Percentiles rank a stretch among this genome's conserved stretches.
These are phyloP conservation scores for Pezicula rhizophila DNA, from an alignment of 2,329 filamentous ascomycete genomes.

Conservation along the genomic window DNA sequence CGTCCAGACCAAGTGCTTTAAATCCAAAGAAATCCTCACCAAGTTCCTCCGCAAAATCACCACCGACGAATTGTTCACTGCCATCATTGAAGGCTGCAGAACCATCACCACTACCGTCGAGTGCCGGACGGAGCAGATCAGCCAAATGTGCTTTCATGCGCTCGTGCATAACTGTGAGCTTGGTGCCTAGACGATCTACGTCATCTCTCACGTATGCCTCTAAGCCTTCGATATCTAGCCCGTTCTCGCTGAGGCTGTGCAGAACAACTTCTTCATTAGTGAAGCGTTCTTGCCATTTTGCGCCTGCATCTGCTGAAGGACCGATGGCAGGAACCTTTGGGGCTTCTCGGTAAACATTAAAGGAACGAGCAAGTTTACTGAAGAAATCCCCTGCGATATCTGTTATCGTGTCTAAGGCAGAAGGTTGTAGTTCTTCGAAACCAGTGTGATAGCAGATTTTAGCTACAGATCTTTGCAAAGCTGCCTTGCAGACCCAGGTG, in stretches of 20 bases:
- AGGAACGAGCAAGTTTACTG: constrained; percentile 69
- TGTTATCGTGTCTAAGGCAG: constrained; percentile 82
- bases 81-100: constrained; percentile 91
- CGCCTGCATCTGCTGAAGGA: constrained; percentile 25
- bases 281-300: constrained; percentile 59
- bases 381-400: constrained; percentile 90
- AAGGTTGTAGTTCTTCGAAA: constrained; percentile 95
- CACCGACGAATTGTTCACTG: constrained; percentile 92
- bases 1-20: constrained; percentile 86
- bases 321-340: constrained; percentile 62
- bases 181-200: constrained; percentile 75
- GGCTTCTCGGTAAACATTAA: constrained; percentile 77
- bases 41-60: constrained; percentile 95
- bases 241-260: constrained; percentile 79
- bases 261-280: constrained; percentile 80
- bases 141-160: constrained; percentile 89
- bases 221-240: constrained; percentile 72
- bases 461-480: constrained; percentile 82
- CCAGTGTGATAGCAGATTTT: constrained; percentile 95
- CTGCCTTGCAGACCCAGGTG: constrained; percentile 72
- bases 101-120: constrained; percentile 78
- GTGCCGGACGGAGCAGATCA: constrained; percentile 86
- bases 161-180: constrained; percentile 80
- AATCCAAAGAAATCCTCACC: constrained; percentile 99
- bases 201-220: constrained; percentile 90